Percentiles rank a stretch among this genome's conserved stretches.
Conservation (phyloP, 371 early-diverging fungal genomes). For the Mucor irregularis region DNA sequence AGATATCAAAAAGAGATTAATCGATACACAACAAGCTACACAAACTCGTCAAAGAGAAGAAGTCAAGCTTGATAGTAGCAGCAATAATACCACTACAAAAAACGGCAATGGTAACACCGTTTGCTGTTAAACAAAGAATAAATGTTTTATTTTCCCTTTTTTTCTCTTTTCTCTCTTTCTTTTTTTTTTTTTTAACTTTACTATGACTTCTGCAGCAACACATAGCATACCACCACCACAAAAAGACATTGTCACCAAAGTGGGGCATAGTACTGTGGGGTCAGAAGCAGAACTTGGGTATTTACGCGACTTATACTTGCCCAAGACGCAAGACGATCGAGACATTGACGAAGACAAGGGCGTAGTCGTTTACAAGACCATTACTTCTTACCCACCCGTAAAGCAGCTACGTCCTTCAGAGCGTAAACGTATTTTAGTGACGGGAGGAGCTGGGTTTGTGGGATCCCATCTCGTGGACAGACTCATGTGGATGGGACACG, state of each 20-base stretch:
- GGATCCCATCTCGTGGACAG: slow-evolving; percentile 87
- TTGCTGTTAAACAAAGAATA: background rate
- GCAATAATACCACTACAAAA: slow-evolving; percentile 9
- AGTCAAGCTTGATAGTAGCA: slow-evolving; percentile 34
- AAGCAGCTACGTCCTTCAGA: slow-evolving; percentile 53
- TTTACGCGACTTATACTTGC: slow-evolving; percentile 50
- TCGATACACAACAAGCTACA: slow-evolving; percentile 51
- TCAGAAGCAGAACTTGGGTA: slow-evolving; percentile 41
- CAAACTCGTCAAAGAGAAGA: slow-evolving; percentile 51
- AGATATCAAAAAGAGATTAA: slow-evolving; percentile 53
- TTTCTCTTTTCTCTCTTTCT: too few relatives aligned
- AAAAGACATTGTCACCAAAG: slow-evolving; percentile 16
- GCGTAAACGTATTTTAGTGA: slow-evolving; percentile 80
- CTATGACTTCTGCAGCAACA: background rate
- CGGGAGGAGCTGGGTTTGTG: slow-evolving; percentile 92
- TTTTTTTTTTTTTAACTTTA: background rate
- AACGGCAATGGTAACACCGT: slow-evolving; percentile 21
- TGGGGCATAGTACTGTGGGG: slow-evolving; percentile 47
- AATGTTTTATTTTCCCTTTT: background rate
- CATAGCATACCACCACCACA: too few relatives aligned
- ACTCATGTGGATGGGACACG: slow-evolving; percentile 86
- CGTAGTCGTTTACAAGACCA: slow-evolving; percentile 50
- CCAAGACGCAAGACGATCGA: slow-evolving; percentile 33
- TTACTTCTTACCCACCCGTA: slow-evolving; percentile 55
- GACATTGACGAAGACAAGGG: slow-evolving; percentile 31